Evolutionary conservation across 2,329 filamentous ascomycete genomes (phyloP).

Genomic region (Alternaria sp.): DNA sequence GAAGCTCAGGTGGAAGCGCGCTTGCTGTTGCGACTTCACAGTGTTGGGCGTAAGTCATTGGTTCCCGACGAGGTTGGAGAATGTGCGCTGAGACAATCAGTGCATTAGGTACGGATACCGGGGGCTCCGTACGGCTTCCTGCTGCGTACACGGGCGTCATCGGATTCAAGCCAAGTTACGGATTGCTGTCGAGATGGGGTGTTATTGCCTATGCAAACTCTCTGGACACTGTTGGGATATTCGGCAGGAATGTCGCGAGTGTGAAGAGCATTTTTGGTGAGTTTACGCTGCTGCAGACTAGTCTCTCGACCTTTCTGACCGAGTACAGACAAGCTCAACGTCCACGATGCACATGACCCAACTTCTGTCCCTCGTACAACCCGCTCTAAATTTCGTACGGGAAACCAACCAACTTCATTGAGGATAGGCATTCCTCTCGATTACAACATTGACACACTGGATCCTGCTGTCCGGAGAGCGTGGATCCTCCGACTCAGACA

Average conservation of each 20-base stretch:
- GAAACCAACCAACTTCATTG: slow-evolving; percentile 11
- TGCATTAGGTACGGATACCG: slow-evolving; percentile 91
- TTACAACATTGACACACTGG: slow-evolving; percentile 87
- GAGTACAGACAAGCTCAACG: slow-evolving; percentile 60
- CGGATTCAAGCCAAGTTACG: slow-evolving; percentile 93
- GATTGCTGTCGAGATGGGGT: slow-evolving; percentile 82
- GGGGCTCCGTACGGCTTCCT: slow-evolving; percentile 85
- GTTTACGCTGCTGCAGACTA: not conserved
- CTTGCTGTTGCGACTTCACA: slow-evolving; percentile 76
- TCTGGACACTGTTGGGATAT: slow-evolving; percentile 84
- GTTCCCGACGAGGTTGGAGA: not conserved
- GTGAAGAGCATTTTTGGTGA: slow-evolving; percentile 55
- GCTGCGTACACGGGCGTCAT: slow-evolving; percentile 85
- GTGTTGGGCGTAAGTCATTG: slow-evolving; percentile 62
- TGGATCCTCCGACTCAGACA: slow-evolving; percentile 71
- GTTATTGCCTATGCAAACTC: slow-evolving; percentile 94
- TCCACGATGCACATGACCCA: slow-evolving; percentile 75
- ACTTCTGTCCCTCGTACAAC: slow-evolving; percentile 70
- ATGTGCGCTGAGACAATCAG: slow-evolving; percentile 45
- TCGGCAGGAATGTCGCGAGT: slow-evolving; percentile 66
- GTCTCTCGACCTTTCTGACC: slow-evolving; percentile 9
- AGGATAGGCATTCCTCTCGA: slow-evolving; percentile 71
- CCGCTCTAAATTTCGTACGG: slow-evolving; percentile 55
- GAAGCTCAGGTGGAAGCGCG: slow-evolving; percentile 90
- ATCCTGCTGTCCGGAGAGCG: slow-evolving; percentile 70